A percentile compares a stretch with the other conserved stretches of the same genome.
Evolutionary conservation across 1,284 basidiomycete genomes (phyloP).

Genomic region (Cutaneotrichosporon spelunceum): DNA sequence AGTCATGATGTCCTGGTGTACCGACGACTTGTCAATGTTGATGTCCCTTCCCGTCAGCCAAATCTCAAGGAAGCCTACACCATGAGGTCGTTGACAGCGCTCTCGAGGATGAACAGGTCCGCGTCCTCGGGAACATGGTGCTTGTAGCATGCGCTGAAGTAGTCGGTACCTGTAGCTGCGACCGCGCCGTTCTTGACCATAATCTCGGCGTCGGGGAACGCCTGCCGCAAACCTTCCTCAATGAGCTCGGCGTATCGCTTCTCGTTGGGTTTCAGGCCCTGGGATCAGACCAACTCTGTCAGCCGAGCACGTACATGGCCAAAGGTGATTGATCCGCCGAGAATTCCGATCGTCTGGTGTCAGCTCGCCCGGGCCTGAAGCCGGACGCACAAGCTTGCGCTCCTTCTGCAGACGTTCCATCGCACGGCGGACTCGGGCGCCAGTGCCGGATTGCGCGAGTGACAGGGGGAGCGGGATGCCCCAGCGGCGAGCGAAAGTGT

Average conservation of each 20-base stretch:
- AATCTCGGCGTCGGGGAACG: slow-evolving; percentile 10
- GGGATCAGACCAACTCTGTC: neutral
- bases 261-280: neutral
- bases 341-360: slow-evolving; percentile 1
- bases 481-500: neutral
- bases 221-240: neutral
- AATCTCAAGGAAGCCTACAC: neutral
- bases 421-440: neutral
- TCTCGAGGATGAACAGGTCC: slow-evolving; percentile 14
- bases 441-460: neutral
- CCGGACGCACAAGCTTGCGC: neutral
- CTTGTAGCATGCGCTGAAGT: slow-evolving; percentile 15
- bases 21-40: neutral
- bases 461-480: neutral
- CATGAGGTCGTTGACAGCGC: slow-evolving; percentile 12
- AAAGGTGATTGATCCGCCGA: slow-evolving; percentile 11
- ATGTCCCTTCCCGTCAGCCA: neutral
- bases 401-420: neutral
- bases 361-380: neutral
- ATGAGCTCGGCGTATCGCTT: slow-evolving; percentile 1
- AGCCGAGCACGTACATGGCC: neutral
- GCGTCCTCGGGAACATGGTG: slow-evolving; percentile 11
- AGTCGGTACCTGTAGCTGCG: slow-evolving; percentile 8
- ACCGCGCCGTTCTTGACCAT: slow-evolving; percentile 8
- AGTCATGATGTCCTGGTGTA: neutral